Evolutionary conservation across 2,329 filamentous ascomycete species (phyloP), one percentile per base, ranked within the genome.

Genomic region (Fusarium zealandicum): DNA sequence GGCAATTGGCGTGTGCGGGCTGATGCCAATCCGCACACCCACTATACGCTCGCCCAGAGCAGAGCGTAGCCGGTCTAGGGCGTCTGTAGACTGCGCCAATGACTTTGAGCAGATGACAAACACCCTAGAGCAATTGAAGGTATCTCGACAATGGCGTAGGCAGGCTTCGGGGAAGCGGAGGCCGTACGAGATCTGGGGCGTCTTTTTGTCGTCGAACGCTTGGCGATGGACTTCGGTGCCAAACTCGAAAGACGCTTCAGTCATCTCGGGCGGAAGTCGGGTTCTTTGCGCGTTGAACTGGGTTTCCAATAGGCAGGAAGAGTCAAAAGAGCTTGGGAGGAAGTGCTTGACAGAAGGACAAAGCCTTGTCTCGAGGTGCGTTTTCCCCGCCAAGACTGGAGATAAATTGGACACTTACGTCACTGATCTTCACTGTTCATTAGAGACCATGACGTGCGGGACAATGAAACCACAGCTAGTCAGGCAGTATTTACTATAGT

Each of bases 1-100:
- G 1, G 76, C 75, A 75, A 80, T 83, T 4, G 78, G 74, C 2
- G 81, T 83, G 63, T 85, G 82, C 4, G 80, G 76, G 22, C 73
- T 75, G 72, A 86, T 81, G 17, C 83, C 82, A 27, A 78, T 69
- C 3, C 77, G 72, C 6, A 75, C 62, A 2, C 82, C 82, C 0
- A 73, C 80, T 7, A 81, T 59, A 3, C 73, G 72, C 3, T 67
- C 62, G 2, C 74, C 77, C 0, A 86, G 66, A 0, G 74, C 73
- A 1, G 61, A 14, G 3, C 72, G 70, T 1, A 85, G 71, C 1
- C 69, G 65, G 4, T 75, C 65, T 0, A 85, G 70, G 2, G 74
- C 70, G 38, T 78, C 61, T 0, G 81, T 84, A 32, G 79, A 78
- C 6, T 69, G 70, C 0, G 77, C 70, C 7, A 86, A 67, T 0